A percentile compares a stretch with the other conserved stretches of the same genome.
Conservation (phyloP, 2,329 filamentous ascomycete species). For the Cyphellophora europaea region DNA sequence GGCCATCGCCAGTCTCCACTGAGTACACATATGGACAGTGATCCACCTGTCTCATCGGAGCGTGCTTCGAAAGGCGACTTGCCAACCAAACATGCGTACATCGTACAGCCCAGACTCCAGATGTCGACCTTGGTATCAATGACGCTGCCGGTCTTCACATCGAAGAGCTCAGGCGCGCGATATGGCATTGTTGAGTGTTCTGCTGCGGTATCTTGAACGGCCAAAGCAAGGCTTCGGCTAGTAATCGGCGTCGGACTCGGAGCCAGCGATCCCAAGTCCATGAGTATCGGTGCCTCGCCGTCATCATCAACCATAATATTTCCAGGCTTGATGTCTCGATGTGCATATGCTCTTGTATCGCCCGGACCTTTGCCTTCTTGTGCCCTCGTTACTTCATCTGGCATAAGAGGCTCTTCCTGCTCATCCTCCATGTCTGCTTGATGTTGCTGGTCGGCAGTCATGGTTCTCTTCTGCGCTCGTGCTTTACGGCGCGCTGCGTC, state of each 20-base stretch:
- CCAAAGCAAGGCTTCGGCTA: conserved; percentile 78
- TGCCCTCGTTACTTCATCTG: conserved; percentile 52
- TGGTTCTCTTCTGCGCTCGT: conserved; percentile 33
- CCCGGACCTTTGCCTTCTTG: conserved; percentile 61
- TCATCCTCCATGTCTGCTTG: conserved; percentile 63
- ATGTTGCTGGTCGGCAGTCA: conserved; percentile 25
- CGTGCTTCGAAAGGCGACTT: conserved; percentile 96
- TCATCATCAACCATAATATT: conserved; percentile 99
- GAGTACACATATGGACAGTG: conserved; percentile 81
- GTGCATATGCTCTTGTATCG: conserved; percentile 71
- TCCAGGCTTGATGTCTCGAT: conserved; percentile 94
- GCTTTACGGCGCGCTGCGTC: conserved; percentile 27
- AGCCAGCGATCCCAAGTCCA: conserved; percentile 91
- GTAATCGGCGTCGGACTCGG: conserved; percentile 83
- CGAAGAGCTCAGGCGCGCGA: conserved; percentile 92
- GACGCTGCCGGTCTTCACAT: conserved; percentile 84
- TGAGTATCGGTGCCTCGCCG: conserved; percentile 79
- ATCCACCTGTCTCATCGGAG: conserved; percentile 91
- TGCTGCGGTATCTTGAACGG: conserved; percentile 86
- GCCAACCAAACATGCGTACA: conserved; percentile 92
- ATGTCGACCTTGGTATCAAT: conserved; percentile 97
- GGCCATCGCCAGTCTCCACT: conserved; percentile 96
- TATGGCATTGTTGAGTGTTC: conserved; percentile 99
- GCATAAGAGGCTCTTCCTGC: conserved; percentile 74
- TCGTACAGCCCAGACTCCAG: conserved; percentile 94